Conservation (phyloP, 163 green algal genomes). For the Chlamydomonas reinhardtii region DNA sequence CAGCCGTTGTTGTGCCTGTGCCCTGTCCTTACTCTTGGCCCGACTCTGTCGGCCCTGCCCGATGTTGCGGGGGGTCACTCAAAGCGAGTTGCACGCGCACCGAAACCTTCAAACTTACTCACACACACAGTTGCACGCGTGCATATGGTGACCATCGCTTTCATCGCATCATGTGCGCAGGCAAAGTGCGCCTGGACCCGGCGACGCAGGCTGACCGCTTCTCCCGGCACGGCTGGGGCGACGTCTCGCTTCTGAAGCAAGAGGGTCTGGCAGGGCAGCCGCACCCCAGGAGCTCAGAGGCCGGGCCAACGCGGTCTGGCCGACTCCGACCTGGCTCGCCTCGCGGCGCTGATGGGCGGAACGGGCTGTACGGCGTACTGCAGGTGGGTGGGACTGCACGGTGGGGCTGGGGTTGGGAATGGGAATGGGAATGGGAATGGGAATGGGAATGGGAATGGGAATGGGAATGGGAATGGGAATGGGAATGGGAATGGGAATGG, state of each 20-base stretch:
- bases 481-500: no score
- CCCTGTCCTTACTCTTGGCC: no score
- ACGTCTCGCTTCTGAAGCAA: constrained; percentile 56
- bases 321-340: constrained; percentile 10
- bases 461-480: no score
- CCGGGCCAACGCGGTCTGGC: not conserved
- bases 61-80: no score
- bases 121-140: no score
- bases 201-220: constrained; percentile 17
- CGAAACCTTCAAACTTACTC: no score
- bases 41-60: no score
- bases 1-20: not conserved
- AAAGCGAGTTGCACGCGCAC: no score
- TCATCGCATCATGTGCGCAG: not conserved
- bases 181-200: constrained; percentile 24
- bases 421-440: no score
- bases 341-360: constrained; percentile 24
- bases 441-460: no score
- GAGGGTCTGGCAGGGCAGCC: constrained; percentile 34
- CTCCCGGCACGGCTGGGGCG: constrained; percentile 60
- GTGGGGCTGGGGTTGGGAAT: not conserved
- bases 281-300: not conserved
- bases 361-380: constrained; percentile 53
- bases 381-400: constrained; percentile 19
- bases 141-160: no score